Base-by-base conservation (phyloP, 345 rosid genomes). In the Pseudoturritis turrita region DNA sequence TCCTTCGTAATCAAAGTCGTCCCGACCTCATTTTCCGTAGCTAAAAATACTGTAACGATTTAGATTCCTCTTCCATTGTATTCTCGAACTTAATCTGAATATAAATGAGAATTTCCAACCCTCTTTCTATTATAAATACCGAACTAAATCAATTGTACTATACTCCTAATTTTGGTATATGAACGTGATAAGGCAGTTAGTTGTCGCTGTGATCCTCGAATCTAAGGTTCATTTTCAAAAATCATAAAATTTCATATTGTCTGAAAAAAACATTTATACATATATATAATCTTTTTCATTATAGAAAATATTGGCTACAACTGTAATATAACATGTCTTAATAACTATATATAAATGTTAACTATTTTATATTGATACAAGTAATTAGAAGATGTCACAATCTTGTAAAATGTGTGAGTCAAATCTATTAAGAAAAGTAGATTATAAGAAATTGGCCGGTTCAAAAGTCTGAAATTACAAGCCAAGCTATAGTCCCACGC, bases 391-490 rank as follows among this genome's bases (percentile, higher is more conserved):
- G 22, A 74, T 35, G 79, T 53, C 74, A 62, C 57, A 2, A 23
- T 74, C 73, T 23, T 41, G 15, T 40, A 61, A 52, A 33, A 29
- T 68, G 21, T 59, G 47, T 22, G 57, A 44, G 64, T 61, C 64
- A 69, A 69, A 53, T 45, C n/a, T n/a, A 26, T 19, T 3, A 45
- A 45, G 71, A 76, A 70, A 70, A 62, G 61, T 37, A 15, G 35
- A 61, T 47, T 7, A 54, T 55, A 69, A 44, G 43, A 74, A 46
- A 76, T 14, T 62, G 65, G 79, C 71, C 75, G 64, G 71, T 76
- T 76, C 67, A 55, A 76, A 69, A 28, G 70, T 55, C 65, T 76
- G 65, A 76, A 54, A 10, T 55, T 76, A 76, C 79, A 70, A 76
- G 79, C 79, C 53, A 76, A 54, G 52, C 26, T 55, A 63, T 54